phyloP scores from a whole-genome alignment of 1,284 basidiomycete genomes.

The Pyrrhoderma lamaoense region DNA sequence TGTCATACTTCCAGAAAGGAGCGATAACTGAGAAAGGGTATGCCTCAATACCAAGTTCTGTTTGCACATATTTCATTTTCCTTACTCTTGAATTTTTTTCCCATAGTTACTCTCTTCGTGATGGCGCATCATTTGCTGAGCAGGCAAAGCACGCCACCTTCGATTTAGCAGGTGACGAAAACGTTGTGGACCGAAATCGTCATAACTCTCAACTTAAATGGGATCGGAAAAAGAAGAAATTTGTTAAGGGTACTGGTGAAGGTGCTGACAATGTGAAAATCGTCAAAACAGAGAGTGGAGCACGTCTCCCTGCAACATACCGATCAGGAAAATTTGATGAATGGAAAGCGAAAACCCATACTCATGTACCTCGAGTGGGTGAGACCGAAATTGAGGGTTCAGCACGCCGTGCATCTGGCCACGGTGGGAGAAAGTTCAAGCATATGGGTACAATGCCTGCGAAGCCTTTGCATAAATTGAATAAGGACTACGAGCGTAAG shows the following conservation, averaged over 20 bases:
- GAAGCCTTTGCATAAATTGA: conserved; percentile 67
- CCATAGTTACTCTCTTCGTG: conserved; percentile 74
- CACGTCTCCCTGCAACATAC: conserved; percentile 88
- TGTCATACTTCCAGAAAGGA: conserved; percentile 86
- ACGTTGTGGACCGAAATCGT: conserved; percentile 50
- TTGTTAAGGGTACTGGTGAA: conserved; percentile 76
- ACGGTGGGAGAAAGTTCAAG: conserved; percentile 53
- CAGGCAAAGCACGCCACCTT: conserved; percentile 79
- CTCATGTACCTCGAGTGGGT: conserved; percentile 72
- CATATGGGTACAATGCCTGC: conserved; percentile 55
- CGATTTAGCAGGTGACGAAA: conserved; percentile 81
- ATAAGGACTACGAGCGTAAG: conserved; percentile 67
- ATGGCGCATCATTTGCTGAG: conserved; percentile 80
- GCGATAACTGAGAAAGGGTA: conserved; percentile 86
- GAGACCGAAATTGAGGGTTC: conserved; percentile 58
- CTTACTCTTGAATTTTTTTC: conserved; percentile 6
- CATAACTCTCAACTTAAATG: conserved; percentile 62
- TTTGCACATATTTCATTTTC: conserved; percentile 10
- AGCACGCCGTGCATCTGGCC: conserved; percentile 25
- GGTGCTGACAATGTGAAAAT: conserved; percentile 95
- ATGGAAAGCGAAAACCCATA: conserved; percentile 79
- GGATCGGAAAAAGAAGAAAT: conserved; percentile 98
- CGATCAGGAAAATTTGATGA: conserved; percentile 91
- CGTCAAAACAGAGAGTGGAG: conserved; percentile 89
- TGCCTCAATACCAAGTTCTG: conserved; percentile 21